Evolutionary conservation across 768 basidiomycete genomes (phyloP).

Genomic region (Lyophyllum semitale): DNA sequence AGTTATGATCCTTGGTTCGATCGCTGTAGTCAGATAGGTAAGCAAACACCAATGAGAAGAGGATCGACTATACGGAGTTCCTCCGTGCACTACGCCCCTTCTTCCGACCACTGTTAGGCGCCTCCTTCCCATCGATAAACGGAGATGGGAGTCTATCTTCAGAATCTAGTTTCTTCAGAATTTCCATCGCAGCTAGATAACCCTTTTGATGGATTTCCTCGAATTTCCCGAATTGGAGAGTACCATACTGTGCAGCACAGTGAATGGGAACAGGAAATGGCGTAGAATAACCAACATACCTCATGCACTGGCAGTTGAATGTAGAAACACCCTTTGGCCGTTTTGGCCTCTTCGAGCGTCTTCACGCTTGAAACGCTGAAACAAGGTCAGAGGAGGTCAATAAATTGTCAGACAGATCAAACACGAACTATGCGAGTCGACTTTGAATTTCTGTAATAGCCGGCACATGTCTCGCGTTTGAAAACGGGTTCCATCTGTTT

Average conservation of each 20-base stretch:
- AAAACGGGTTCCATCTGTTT: conserved; percentile 93
- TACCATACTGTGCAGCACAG: conserved; percentile 68
- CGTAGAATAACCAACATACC: conserved; percentile 38
- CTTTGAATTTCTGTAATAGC: conserved; percentile 93
- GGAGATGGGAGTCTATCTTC: conserved; percentile 84
- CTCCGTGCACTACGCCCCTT: conserved; percentile 78
- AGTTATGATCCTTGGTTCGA: background rate
- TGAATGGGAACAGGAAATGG: background rate
- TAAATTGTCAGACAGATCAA: background rate
- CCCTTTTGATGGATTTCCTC: conserved; percentile 88
- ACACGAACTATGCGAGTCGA: conserved; percentile 88
- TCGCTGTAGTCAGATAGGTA: background rate
- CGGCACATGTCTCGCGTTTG: conserved; percentile 73
- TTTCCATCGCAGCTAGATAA: conserved; percentile 68
- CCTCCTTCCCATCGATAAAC: conserved; percentile 60
- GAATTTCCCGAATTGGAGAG: conserved; percentile 86
- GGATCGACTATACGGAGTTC: conserved; percentile 56
- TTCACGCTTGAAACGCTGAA: conserved; percentile 91
- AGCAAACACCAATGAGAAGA: background rate
- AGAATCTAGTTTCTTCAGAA: conserved; percentile 76
- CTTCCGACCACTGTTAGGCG: conserved; percentile 48
- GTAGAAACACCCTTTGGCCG: conserved; percentile 84
- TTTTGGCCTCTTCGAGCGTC: conserved; percentile 95
- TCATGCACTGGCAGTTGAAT: conserved; percentile 95
- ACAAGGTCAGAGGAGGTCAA: conserved; percentile 9